Base-by-base conservation (phyloP, 257 asterid genomes). In the Petrea volubilis region DNA sequence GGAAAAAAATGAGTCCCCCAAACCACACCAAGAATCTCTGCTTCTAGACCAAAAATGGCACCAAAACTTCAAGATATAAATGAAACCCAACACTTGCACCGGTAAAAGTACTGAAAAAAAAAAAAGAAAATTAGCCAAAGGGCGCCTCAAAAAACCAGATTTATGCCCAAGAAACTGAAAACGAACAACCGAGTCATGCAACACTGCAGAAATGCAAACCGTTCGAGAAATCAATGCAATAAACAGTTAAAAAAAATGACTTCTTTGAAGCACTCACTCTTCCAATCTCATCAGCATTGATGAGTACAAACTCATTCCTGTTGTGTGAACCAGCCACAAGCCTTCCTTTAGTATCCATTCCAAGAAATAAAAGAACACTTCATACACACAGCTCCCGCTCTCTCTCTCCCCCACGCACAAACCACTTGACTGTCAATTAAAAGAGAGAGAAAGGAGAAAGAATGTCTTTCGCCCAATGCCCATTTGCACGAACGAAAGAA, bases 221-320 rank as follows among this genome's bases (percentile, higher is more conserved):
- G 23, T 27, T 11, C 13, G 21, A 55, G 44, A 69, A 47, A 27
- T 25, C 9, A 9, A 34, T 18, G 56, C 23, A 51, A 69, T 49
- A 36, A 33, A 61, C 34, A 36, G 24, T 5, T 28, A 70, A 52
- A 70, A 49, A 29, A 47, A 71, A 43, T 27, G 14, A 72, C 29
- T 59, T 58, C 33, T 77, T 10, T 60, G 46, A 36, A 77, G 44
- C 33, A 75, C 96, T 81, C 72, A 92, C 96, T 74, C 83, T 86
- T 76, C 96, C 98, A 90, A 92, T 87, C 49, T 92, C 98, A 88
- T 92, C 96, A 66, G 98, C 98, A 92, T 92, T 90, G 90, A 92
- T 92, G 64, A 92, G 80, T 3, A 92, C 94, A 76, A 92, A 92
- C 78, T 92, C 98, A 82, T 92, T 92, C 81, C 98, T 80, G 77